These are phyloP conservation scores for Candida albicans DNA, from an alignment of 1,139 yeast genomes.

Conservation along the genomic window DNA sequence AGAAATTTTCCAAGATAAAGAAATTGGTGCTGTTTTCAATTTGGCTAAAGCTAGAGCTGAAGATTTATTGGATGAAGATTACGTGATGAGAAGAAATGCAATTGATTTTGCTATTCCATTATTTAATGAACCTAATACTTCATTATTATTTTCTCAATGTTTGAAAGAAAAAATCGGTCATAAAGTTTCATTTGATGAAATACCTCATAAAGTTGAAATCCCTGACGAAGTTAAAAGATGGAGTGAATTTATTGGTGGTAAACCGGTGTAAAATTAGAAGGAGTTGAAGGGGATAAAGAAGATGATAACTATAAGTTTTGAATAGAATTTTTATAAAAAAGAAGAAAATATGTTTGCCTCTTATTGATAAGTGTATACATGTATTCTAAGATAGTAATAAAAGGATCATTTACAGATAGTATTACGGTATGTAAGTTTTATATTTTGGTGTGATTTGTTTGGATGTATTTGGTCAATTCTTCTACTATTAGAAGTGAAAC, in stretches of 20 bases:
- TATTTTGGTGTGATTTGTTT: too few relatives aligned
- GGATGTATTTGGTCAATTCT: too few relatives aligned
- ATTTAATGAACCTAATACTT: conserved; percentile 94
- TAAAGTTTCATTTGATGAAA: conserved; percentile 44
- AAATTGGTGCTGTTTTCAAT: conserved; percentile 86
- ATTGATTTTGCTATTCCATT: conserved; percentile 96
- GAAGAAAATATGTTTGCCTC: not conserved
- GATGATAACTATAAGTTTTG: not conserved
- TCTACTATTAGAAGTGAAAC: too few relatives aligned
- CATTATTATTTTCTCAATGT: conserved; percentile 82
- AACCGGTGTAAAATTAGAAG: conserved; percentile 9
- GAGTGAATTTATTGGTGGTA: conserved; percentile 85
- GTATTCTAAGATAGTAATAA: not conserved
- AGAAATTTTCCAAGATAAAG: conserved; percentile 84
- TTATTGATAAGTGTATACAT: not conserved
- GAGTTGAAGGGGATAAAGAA: too few relatives aligned
- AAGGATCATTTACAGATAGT: too few relatives aligned
- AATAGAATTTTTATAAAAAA: not conserved
- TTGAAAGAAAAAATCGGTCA: conserved; percentile 68
- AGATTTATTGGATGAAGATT: conserved; percentile 79
- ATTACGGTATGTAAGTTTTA: too few relatives aligned
- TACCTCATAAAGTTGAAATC: conserved; percentile 52
- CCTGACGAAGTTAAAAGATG: conserved; percentile 91
- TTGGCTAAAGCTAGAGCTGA: conserved; percentile 90
- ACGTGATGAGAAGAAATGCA: conserved; percentile 97